Evolutionary conservation across 2,329 filamentous ascomycete genomes (phyloP).

Genomic region (Aspergillus sp.): DNA sequence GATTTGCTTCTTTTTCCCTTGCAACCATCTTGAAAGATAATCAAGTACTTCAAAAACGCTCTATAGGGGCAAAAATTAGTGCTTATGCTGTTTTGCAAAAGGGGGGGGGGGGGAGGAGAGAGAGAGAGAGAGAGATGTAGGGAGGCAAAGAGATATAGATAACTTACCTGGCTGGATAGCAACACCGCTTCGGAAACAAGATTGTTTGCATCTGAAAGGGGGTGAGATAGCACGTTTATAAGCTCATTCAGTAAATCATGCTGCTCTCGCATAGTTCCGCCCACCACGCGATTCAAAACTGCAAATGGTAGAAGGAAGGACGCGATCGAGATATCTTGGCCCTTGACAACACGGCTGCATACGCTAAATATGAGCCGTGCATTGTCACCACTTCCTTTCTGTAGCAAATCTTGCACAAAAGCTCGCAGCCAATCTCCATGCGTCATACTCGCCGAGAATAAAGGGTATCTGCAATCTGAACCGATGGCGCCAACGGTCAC

Average conservation of each 20-base stretch:
- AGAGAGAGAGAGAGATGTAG: no score
- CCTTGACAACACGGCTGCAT: constrained; percentile 76
- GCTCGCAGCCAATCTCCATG: constrained; percentile 80
- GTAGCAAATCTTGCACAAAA: constrained; percentile 79
- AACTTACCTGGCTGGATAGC: constrained; percentile 77
- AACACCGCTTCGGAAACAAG: constrained; percentile 73
- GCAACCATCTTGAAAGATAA: constrained; percentile 87
- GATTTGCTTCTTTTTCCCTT: constrained; percentile 65
- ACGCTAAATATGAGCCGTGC: constrained; percentile 77
- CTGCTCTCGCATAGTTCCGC: constrained; percentile 64
- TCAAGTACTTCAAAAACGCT: constrained; percentile 88
- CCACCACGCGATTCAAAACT: constrained; percentile 77
- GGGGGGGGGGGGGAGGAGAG: no score
- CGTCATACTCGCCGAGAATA: constrained; percentile 66
- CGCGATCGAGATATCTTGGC: constrained; percentile 81
- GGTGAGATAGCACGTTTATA: constrained; percentile 68
- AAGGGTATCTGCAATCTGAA: constrained; percentile 67
- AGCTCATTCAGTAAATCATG: constrained; percentile 71
- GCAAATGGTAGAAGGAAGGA: constrained; percentile 88
- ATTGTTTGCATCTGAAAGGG: constrained; percentile 53
- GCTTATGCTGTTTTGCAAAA: no score
- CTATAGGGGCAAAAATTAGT: constrained; percentile 43
- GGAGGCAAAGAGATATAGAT: not conserved
- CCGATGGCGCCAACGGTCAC: constrained; percentile 61
- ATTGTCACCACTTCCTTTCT: constrained; percentile 71